Conservation (phyloP, 2,329 filamentous ascomycete genomes). For the Trichoderma pleuroti region DNA sequence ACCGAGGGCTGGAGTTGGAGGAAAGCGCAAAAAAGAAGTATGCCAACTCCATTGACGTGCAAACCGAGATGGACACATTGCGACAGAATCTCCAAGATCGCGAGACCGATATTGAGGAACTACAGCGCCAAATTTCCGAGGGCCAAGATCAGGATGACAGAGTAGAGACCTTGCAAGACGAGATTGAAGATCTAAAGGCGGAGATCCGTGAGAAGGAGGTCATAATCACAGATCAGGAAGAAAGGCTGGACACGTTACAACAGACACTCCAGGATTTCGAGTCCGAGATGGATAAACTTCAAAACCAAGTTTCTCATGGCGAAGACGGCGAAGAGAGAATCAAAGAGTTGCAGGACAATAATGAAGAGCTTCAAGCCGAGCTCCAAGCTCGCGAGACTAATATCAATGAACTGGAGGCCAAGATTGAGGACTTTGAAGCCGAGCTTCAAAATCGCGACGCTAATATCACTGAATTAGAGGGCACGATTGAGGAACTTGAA, state of each 20-base stretch:
- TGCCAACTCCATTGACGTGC: conserved; percentile 62
- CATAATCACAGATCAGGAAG: conserved; percentile 68
- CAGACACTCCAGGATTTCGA: background rate
- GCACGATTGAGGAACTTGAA: background rate
- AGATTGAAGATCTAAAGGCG: conserved; percentile 71
- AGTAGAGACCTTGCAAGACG: conserved; percentile 65
- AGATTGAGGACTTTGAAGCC: background rate
- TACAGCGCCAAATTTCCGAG: conserved; percentile 57
- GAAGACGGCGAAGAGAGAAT: conserved; percentile 48
- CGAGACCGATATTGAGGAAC: conserved; percentile 57
- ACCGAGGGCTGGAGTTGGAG: conserved; percentile 78
- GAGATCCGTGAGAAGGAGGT: conserved; percentile 74
- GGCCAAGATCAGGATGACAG: conserved; percentile 56
- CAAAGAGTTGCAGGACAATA: conserved; percentile 51
- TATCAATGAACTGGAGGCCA: background rate
- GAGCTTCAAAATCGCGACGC: background rate
- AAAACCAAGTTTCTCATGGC: background rate
- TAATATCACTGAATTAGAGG: background rate
- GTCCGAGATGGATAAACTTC: background rate
- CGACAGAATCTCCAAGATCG: conserved; percentile 55
- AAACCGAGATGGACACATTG: conserved; percentile 56
- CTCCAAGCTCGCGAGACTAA: background rate
- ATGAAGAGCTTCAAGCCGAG: background rate
- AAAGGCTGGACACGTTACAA: conserved; percentile 59
- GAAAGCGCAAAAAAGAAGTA: conserved; percentile 76